These are phyloP conservation scores for Eurotiales sp. DNA, from an alignment of 2,329 filamentous ascomycete genomes.

Conservation along the genomic window DNA sequence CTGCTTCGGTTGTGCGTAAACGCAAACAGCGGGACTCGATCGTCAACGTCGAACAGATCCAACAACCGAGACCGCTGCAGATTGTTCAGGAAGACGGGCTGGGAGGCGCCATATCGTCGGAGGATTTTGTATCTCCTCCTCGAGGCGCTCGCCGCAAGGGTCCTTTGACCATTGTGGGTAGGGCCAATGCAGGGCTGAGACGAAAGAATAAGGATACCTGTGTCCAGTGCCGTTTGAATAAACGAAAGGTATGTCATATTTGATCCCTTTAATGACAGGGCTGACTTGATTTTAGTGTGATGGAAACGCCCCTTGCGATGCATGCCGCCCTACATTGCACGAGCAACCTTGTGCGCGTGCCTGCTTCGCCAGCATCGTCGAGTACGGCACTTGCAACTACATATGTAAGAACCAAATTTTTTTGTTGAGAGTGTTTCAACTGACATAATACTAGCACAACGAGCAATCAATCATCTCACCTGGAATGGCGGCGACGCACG, in stretches of 20 bases:
- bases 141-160: constrained; percentile 42
- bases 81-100: constrained; percentile 44
- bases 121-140: constrained; percentile 39
- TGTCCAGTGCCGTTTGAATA: constrained; percentile 42
- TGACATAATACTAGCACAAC: constrained; percentile 31
- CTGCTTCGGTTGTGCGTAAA: constrained; percentile 32
- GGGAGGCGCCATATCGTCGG: constrained; percentile 39
- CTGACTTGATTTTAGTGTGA: constrained; percentile 30
- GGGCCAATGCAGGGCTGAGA: constrained; percentile 39
- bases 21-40: constrained; percentile 30
- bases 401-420: constrained; percentile 33
- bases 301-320: constrained; percentile 40
- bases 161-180: constrained; percentile 35
- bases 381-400: constrained; percentile 44
- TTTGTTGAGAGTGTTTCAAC: background rate
- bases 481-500: constrained; percentile 28
- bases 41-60: constrained; percentile 26
- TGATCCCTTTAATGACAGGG: constrained; percentile 1
- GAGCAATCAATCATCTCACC: constrained; percentile 41
- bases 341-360: constrained; percentile 43
- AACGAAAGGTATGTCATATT: constrained; percentile 35
- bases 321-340: constrained; percentile 39
- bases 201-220: constrained; percentile 44
- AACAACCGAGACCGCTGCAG: constrained; percentile 32
- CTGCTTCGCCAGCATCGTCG: constrained; percentile 43